Evolutionary conservation across 1,284 basidiomycete species (phyloP).

Genomic region (Melampsora abietis-canadensis): DNA sequence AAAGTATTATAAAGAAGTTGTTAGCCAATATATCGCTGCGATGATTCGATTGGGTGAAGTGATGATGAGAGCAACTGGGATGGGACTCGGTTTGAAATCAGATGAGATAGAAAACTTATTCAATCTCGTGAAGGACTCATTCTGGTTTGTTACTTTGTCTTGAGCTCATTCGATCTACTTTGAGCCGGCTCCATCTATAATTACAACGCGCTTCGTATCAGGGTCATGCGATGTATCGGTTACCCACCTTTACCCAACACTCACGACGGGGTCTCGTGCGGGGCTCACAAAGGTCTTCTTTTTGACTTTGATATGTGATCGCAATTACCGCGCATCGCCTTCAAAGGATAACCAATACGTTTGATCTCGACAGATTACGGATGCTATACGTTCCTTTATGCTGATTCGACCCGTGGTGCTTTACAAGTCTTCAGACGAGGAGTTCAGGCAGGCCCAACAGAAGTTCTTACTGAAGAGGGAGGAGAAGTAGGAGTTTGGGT

Average conservation of each 20-base stretch:
- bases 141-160: conserved; percentile 68
- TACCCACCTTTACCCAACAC: conserved; percentile 76
- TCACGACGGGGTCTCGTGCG: conserved; percentile 75
- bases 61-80: conserved; percentile 60
- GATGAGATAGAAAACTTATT: conserved; percentile 69
- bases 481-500: conserved; percentile 51
- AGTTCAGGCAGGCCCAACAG: conserved; percentile 51
- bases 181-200: not conserved
- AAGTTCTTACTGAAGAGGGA: conserved; percentile 52
- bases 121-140: conserved; percentile 69
- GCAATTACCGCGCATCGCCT: not conserved
- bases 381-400: conserved; percentile 68
- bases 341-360: conserved; percentile 42
- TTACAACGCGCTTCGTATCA: conserved; percentile 59
- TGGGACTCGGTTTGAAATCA: conserved; percentile 67
- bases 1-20: conserved; percentile 21
- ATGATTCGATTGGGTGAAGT: conserved; percentile 16
- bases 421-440: conserved; percentile 71
- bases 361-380: conserved; percentile 85
- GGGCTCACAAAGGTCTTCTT: conserved; percentile 67
- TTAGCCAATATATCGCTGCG: not conserved
- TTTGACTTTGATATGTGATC: conserved; percentile 24
- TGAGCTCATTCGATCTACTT: not conserved
- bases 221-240: conserved; percentile 56
- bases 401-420: conserved; percentile 71